Evolutionary conservation across 164 flowering plant species (phyloP), one percentile per base, ranked within the genome.

Genomic region (Cinnamomum micranthum): DNA sequence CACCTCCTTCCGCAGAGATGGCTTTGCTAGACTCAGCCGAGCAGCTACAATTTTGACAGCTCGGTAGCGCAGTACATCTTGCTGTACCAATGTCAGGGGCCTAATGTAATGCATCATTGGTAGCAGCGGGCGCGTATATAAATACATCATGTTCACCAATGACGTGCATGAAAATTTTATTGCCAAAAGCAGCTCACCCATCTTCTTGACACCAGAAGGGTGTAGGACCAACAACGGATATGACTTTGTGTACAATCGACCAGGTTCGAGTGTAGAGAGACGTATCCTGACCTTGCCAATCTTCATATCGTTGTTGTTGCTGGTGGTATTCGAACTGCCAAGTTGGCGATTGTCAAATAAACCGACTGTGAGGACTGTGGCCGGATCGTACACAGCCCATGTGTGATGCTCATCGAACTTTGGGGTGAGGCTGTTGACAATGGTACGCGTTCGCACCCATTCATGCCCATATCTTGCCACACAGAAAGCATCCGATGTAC

Each of bases 131-230:
- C 84, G 79, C 0, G 97, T 86, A 77, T 94, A 92, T 59, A 77
- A 76, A 58, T 86, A 81, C 70, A 92, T 87, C 98, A 94, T 92
- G 88, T 92, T 94, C 0, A 76, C 88, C 31, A 90, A 84, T 10
- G 92, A 91, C 0, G 92, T 89, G 87, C 95, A 92, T 2, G 98
- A 84, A 78, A 94, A 94, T 27, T 97, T 74, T 24, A 94, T 81
- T 2, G 97, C 98, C 80, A 94, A 71, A 81, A 91, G 98, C 76
- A 94, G 65, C 76, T 94, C 97, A 1, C 97, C 97, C 97, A 92
- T 92, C 79, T 92, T 94, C 81, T 92, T 94, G 28, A 94, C 93
- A 0, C 97, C 97, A 2, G 87, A 81, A 47, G 98, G 91, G 55
- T 91, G 92, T 50, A 94, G 87, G 70, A 92, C 94, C 4, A 92